Evolutionary conservation across 2,329 filamentous ascomycete species (phyloP).

Genomic region (Microdochium nivale): DNA sequence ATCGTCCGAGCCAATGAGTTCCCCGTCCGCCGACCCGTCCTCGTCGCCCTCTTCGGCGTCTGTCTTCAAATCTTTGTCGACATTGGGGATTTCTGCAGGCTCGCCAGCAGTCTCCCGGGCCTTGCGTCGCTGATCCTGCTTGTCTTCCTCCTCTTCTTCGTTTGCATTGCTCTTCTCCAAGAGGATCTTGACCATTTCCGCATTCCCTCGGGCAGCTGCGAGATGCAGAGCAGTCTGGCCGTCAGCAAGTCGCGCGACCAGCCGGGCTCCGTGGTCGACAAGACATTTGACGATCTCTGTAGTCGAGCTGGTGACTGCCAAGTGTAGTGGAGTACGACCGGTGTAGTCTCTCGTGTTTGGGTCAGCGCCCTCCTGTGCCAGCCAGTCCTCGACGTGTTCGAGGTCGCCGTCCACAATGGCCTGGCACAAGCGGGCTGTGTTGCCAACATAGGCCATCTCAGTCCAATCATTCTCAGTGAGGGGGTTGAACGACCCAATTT

Average conservation of each 20-base stretch:
- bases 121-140: slow-evolving; percentile 38
- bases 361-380: slow-evolving; percentile 57
- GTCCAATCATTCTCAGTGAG: slow-evolving; percentile 80
- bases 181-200: slow-evolving; percentile 62
- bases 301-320: slow-evolving; percentile 62
- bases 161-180: slow-evolving; percentile 68
- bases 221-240: slow-evolving; percentile 78
- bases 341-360: slow-evolving; percentile 69
- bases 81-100: slow-evolving; percentile 11
- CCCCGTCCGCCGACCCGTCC: slow-evolving; percentile 28
- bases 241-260: slow-evolving; percentile 69
- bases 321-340: slow-evolving; percentile 69
- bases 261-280: slow-evolving; percentile 61
- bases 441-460: slow-evolving; percentile 82
- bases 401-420: slow-evolving; percentile 70
- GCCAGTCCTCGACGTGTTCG: slow-evolving; percentile 63
- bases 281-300: slow-evolving; percentile 62
- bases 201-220: slow-evolving; percentile 60
- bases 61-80: slow-evolving; percentile 18
- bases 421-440: slow-evolving; percentile 68
- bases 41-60: slow-evolving; percentile 25
- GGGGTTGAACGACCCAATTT: slow-evolving; percentile 66
- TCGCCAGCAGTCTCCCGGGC: slow-evolving; percentile 17
- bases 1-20: slow-evolving; percentile 34
- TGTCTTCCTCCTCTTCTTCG: slow-evolving; percentile 57